A percentile compares a stretch with the other conserved stretches of the same genome.
Conservation (phyloP, 805 yeast species). For the Ogataea pilisensis region DNA sequence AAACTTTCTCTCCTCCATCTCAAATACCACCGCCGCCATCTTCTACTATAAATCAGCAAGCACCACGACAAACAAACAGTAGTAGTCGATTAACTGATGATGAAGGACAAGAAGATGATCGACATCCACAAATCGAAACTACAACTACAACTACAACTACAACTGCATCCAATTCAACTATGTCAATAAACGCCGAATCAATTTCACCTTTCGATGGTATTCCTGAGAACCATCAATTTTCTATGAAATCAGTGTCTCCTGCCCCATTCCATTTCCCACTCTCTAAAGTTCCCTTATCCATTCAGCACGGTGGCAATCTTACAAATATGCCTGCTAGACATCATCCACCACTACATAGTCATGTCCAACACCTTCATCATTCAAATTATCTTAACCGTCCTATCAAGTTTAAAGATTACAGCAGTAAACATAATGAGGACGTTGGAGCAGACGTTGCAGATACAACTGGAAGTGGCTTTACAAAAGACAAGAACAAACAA, state of each 20-base stretch:
- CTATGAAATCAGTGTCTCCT: slow-evolving; percentile 12
- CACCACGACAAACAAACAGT: neutral
- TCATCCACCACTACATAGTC: slow-evolving; percentile 4
- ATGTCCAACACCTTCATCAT: neutral
- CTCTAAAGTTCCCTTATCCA: slow-evolving; percentile 18
- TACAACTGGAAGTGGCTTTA: too few species aligned
- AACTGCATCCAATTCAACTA: neutral
- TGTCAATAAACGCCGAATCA: neutral
- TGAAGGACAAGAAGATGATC: neutral
- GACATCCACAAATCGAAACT: too few species aligned
- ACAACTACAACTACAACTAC: neutral
- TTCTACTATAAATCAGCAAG: too few species aligned
- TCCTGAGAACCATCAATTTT: slow-evolving; percentile 17
- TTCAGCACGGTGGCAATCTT: slow-evolving; percentile 13
- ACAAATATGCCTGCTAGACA: slow-evolving; percentile 1
- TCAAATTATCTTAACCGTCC: neutral
- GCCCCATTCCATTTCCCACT: slow-evolving; percentile 28
- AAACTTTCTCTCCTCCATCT: neutral
- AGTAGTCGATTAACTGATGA: neutral
- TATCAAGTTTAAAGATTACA: neutral
- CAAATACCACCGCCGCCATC: neutral
- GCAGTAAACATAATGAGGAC: slow-evolving; percentile 6
- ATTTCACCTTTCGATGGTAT: neutral
- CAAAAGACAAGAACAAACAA: too few species aligned
- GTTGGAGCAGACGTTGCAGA: slow-evolving; percentile 7